These are phyloP conservation scores for Xylaria sp. DNA, from an alignment of 2,329 filamentous ascomycete genomes.

Conservation along the genomic window DNA sequence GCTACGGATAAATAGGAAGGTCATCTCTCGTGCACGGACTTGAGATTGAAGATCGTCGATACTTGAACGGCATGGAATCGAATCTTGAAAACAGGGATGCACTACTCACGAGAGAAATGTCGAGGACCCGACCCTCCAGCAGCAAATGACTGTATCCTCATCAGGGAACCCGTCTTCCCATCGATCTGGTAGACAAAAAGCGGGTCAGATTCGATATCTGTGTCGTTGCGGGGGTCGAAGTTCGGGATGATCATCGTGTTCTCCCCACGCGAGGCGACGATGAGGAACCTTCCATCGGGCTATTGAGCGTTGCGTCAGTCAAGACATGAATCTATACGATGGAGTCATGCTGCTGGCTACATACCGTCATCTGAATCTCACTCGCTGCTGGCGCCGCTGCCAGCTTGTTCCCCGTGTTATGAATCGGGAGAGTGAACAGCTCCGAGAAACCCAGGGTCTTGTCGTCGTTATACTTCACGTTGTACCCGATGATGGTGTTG, in stretches of 20 bases:
- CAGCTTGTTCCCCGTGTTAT: conserved; percentile 39
- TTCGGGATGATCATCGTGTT: conserved; percentile 45
- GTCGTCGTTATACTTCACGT: conserved; percentile 45
- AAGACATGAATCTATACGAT: not conserved
- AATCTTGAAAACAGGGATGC: not conserved
- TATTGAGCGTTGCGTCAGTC: conserved; percentile 23
- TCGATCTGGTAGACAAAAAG: conserved; percentile 58
- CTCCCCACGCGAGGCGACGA: conserved; percentile 64
- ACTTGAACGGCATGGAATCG: too few species aligned
- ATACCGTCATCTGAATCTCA: conserved; percentile 55
- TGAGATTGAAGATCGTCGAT: too few species aligned
- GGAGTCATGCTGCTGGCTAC: conserved; percentile 25
- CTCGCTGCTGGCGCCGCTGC: conserved; percentile 43
- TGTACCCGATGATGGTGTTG: conserved; percentile 53
- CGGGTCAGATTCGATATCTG: conserved; percentile 53
- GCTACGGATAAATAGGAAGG: not conserved
- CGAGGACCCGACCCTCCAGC: conserved; percentile 61
- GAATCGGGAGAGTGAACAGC: conserved; percentile 44
- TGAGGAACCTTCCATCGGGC: conserved; percentile 57
- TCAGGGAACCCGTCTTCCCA: conserved; percentile 47
- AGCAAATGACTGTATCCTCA: conserved; percentile 52
- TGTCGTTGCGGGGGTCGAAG: conserved; percentile 40
- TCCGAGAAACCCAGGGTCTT: conserved; percentile 41
- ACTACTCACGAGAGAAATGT: conserved; percentile 18
- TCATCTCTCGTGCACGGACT: not conserved